A percentile compares a stretch with the other conserved stretches of the same genome.
Evolutionary conservation across 768 basidiomycete genomes (phyloP).

Genomic region (Lentinus brumalis): DNA sequence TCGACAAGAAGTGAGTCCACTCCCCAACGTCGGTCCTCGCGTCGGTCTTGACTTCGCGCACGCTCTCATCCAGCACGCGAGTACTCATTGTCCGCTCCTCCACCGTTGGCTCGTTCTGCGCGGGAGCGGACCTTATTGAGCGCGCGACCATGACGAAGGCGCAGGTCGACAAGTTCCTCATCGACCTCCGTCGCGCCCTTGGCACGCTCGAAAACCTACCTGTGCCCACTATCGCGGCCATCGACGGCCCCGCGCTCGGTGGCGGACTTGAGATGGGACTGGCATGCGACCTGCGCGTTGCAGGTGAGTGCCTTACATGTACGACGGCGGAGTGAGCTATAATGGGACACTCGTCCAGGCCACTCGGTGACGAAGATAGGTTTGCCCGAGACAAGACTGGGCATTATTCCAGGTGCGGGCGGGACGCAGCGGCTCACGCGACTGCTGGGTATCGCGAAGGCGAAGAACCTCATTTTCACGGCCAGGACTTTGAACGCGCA

Average conservation of each 20-base stretch:
- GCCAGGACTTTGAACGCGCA: slow-evolving; percentile 65
- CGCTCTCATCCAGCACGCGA: slow-evolving; percentile 52
- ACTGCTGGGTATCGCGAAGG: slow-evolving; percentile 74
- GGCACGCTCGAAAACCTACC: slow-evolving; percentile 78
- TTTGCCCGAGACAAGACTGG: slow-evolving; percentile 75
- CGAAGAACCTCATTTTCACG: slow-evolving; percentile 88
- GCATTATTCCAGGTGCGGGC: slow-evolving; percentile 90
- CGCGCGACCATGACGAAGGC: slow-evolving; percentile 76
- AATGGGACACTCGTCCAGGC: slow-evolving; percentile 38
- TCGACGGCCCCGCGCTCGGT: slow-evolving; percentile 91
- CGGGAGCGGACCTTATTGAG: slow-evolving; percentile 89
- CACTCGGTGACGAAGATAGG: slow-evolving; percentile 81
- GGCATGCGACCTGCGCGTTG: slow-evolving; percentile 89
- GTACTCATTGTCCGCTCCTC: slow-evolving; percentile 84
- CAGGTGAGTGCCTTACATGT: slow-evolving; percentile 51
- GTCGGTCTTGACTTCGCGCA: not conserved
- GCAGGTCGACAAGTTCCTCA: slow-evolving; percentile 79
- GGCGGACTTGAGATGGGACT: slow-evolving; percentile 90
- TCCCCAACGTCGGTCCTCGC: not conserved
- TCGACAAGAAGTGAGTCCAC: slow-evolving; percentile 58
- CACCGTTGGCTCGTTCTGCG: slow-evolving; percentile 79
- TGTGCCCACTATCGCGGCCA: slow-evolving; percentile 89
- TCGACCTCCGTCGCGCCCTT: slow-evolving; percentile 69
- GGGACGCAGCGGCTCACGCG: slow-evolving; percentile 85
- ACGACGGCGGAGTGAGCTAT: not conserved